Conservation (phyloP, 768 basidiomycete genomes). For the Pholiota microspora region DNA sequence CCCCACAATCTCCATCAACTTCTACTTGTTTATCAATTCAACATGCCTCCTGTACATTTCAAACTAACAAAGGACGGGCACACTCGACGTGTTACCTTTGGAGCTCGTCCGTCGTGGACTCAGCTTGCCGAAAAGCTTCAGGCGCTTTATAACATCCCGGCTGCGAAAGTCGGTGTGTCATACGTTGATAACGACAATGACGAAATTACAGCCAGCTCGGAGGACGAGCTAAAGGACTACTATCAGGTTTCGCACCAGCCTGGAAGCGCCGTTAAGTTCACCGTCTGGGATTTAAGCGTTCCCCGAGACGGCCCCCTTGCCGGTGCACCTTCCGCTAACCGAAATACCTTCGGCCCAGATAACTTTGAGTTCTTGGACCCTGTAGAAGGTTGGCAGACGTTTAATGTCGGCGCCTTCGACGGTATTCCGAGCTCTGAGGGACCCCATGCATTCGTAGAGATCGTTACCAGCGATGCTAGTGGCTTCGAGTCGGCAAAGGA, state of each 20-base stretch:
- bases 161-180: conserved; percentile 59
- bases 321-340: conserved; percentile 31
- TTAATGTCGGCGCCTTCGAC: conserved; percentile 41
- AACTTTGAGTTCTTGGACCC: conserved; percentile 49
- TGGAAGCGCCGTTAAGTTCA: conserved; percentile 50
- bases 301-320: conserved; percentile 29
- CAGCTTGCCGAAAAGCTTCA: conserved; percentile 56
- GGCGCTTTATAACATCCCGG: conserved; percentile 48
- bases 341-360: conserved; percentile 58
- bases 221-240: conserved; percentile 76
- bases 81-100: conserved; percentile 61
- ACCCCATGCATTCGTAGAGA: conserved; percentile 67
- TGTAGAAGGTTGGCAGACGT: conserved; percentile 59
- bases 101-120: conserved; percentile 51
- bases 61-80: conserved; percentile 61
- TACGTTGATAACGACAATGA: conserved; percentile 76
- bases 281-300: conserved; percentile 57
- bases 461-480: conserved; percentile 38
- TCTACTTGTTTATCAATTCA: conserved; percentile 14
- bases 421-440: conserved; percentile 27
- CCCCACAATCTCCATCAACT: conserved; percentile 7
- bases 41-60: conserved; percentile 55
- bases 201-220: conserved; percentile 72
- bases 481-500: conserved; percentile 22
- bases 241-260: conserved; percentile 38